Evolutionary conservation across 768 basidiomycete genomes (phyloP).

Genomic region (Boletus rubropictus): DNA sequence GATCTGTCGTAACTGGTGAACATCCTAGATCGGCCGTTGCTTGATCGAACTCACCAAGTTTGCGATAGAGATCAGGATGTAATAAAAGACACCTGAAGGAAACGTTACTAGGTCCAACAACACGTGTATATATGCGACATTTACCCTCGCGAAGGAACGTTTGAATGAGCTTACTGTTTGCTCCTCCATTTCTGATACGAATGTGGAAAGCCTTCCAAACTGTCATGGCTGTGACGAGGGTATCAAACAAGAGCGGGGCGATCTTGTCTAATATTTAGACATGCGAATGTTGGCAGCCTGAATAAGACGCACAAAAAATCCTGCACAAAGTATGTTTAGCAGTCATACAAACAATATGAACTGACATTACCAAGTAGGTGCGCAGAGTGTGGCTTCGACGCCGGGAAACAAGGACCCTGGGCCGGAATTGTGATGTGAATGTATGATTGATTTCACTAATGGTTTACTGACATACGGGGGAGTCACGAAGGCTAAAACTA

Average conservation of each 20-base stretch:
- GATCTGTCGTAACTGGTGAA: slow-evolving; percentile 35
- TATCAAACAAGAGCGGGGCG: slow-evolving; percentile 76
- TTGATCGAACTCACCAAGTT: slow-evolving; percentile 47
- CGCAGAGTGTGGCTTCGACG: slow-evolving; percentile 77
- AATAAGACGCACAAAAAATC: slow-evolving; percentile 49
- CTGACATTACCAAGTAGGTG: slow-evolving; percentile 62
- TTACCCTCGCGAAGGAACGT: slow-evolving; percentile 79
- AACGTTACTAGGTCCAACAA: not conserved
- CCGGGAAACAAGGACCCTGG: slow-evolving; percentile 71
- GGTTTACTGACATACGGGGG: slow-evolving; percentile 49
- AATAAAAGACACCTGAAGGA: slow-evolving; percentile 65
- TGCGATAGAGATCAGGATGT: slow-evolving; percentile 79
- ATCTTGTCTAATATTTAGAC: slow-evolving; percentile 42
- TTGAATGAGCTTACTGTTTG: slow-evolving; percentile 74
- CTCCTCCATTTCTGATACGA: slow-evolving; percentile 66
- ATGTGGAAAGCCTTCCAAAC: slow-evolving; percentile 75
- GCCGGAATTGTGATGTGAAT: slow-evolving; percentile 27
- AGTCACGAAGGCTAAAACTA: slow-evolving; percentile 62
- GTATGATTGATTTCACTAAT: not conserved
- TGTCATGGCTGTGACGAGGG: slow-evolving; percentile 75
- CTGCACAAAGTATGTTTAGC: slow-evolving; percentile 26
- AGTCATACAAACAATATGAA: not conserved
- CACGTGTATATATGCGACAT: slow-evolving; percentile 8
- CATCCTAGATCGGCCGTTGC: not conserved
- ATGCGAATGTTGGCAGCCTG: not conserved